Conservation (phyloP, 2,329 filamentous ascomycete genomes). For the Penicillium italicum region DNA sequence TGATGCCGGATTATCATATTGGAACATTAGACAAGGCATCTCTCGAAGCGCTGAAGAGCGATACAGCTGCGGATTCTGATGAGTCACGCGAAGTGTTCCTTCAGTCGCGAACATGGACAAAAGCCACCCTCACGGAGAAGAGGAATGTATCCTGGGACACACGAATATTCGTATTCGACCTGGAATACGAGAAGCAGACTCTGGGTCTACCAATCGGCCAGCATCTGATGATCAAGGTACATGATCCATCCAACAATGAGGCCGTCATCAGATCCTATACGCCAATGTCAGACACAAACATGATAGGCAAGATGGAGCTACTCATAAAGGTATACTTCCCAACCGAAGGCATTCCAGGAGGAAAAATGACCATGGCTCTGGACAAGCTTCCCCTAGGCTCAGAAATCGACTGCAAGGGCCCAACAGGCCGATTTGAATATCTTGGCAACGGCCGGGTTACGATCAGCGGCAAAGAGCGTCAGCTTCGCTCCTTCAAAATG, state of each 20-base stretch:
- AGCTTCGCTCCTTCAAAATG: constrained; percentile 72
- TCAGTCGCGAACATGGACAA: constrained; percentile 68
- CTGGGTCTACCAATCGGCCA: constrained; percentile 80
- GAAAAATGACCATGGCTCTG: constrained; percentile 77
- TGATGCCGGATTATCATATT: constrained; percentile 84
- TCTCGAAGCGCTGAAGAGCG: constrained; percentile 51
- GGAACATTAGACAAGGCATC: constrained; percentile 67
- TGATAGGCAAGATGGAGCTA: constrained; percentile 65
- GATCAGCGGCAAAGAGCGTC: constrained; percentile 56
- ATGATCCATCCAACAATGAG: constrained; percentile 64
- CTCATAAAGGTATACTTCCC: constrained; percentile 80
- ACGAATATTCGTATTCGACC: constrained; percentile 73
- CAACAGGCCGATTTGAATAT: constrained; percentile 82
- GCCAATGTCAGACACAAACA: constrained; percentile 64
- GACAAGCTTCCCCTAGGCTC: constrained; percentile 70
- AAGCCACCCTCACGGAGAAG: constrained; percentile 65
- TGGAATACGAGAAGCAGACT: constrained; percentile 66
- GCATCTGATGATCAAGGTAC: constrained; percentile 78
- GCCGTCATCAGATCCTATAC: constrained; percentile 84
- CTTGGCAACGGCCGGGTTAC: constrained; percentile 61
- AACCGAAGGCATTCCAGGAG: constrained; percentile 56
- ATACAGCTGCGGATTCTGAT: constrained; percentile 41
- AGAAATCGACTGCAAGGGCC: constrained; percentile 79
- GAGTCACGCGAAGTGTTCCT: constrained; percentile 63
- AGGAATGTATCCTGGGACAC: constrained; percentile 71